Percentiles rank a stretch among this genome's conserved stretches.
These are phyloP conservation scores for Geotrichum klebahnii DNA, from an alignment of 1,139 yeast genomes.

Conservation along the genomic window DNA sequence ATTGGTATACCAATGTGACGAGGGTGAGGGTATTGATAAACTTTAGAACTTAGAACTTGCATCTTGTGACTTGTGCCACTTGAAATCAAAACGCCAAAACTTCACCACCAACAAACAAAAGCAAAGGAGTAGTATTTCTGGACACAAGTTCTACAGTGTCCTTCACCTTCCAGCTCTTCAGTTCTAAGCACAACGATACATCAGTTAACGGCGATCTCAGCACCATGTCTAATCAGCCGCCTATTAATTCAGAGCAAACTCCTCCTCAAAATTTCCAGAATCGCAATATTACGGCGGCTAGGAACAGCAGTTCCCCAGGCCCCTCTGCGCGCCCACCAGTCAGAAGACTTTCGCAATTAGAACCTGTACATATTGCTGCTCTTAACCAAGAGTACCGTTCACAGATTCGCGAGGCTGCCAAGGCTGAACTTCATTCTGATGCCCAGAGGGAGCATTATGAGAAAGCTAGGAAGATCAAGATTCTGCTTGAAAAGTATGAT, in stretches of 20 bases:
- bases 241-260: not conserved
- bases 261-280: not conserved
- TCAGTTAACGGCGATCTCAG: not conserved
- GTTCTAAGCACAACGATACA: not conserved
- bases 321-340: conserved; percentile 21
- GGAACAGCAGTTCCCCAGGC: conserved; percentile 4
- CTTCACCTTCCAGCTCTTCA: too few species aligned
- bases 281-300: not conserved
- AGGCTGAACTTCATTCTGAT: conserved; percentile 13
- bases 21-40: not conserved
- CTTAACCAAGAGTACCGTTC: conserved; percentile 21
- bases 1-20: not conserved
- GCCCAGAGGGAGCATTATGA: conserved; percentile 21
- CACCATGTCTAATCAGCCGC: conserved; percentile 1
- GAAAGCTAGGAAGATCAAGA: conserved; percentile 21
- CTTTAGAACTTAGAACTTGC: too few species aligned
- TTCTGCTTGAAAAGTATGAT: conserved; percentile 20
- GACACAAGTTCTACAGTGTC: too few species aligned
- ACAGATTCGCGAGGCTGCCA: conserved; percentile 20
- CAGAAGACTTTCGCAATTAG: conserved; percentile 20
- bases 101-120: not conserved
- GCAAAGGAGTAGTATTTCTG: too few species aligned
- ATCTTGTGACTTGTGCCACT: not conserved
- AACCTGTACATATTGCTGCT: conserved; percentile 23
- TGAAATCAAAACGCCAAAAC: not conserved